Conservation (phyloP, 495 filamentous ascomycete genomes). For the Aspergillus baeticus region DNA sequence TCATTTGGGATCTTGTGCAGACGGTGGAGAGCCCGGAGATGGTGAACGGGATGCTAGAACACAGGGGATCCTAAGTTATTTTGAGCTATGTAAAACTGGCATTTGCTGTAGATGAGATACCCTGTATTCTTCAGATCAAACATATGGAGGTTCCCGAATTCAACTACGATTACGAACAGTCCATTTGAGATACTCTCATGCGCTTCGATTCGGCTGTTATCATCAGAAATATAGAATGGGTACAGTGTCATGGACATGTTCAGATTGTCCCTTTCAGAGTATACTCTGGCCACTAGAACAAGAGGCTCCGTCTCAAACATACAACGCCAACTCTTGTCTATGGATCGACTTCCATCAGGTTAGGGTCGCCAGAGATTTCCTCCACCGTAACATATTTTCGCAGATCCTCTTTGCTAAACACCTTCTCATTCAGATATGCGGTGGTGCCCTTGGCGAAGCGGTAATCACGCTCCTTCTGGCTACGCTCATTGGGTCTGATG, state of each 20-base stretch:
- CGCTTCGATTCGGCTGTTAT: too few relatives aligned
- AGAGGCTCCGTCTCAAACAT: background rate
- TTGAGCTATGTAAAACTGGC: too few relatives aligned
- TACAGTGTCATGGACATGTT: background rate
- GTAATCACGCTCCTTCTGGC: slow-evolving; percentile 90
- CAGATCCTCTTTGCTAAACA: slow-evolving; percentile 89
- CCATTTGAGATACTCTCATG: too few relatives aligned
- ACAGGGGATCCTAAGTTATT: background rate
- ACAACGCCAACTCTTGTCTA: slow-evolving; percentile 34
- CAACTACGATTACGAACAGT: too few relatives aligned
- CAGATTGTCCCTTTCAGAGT: background rate
- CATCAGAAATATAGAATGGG: background rate
- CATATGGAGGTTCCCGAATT: too few relatives aligned
- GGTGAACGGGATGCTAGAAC: slow-evolving; percentile 22
- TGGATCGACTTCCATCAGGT: slow-evolving; percentile 87
- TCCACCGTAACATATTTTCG: slow-evolving; percentile 93
- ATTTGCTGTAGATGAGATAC: too few relatives aligned
- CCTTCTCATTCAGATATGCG: slow-evolving; percentile 87
- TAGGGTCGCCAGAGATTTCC: slow-evolving; percentile 63
- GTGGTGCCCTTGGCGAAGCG: slow-evolving; percentile 86
- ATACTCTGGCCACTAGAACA: background rate
- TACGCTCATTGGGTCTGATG: slow-evolving; percentile 88
- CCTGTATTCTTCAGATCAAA: too few relatives aligned
- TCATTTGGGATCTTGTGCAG: slow-evolving; percentile 35
- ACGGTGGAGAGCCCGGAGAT: slow-evolving; percentile 35